These are phyloP conservation scores for Stenogyne calaminthoides DNA, from an alignment of 305 asterid species.

Conservation along the genomic window DNA sequence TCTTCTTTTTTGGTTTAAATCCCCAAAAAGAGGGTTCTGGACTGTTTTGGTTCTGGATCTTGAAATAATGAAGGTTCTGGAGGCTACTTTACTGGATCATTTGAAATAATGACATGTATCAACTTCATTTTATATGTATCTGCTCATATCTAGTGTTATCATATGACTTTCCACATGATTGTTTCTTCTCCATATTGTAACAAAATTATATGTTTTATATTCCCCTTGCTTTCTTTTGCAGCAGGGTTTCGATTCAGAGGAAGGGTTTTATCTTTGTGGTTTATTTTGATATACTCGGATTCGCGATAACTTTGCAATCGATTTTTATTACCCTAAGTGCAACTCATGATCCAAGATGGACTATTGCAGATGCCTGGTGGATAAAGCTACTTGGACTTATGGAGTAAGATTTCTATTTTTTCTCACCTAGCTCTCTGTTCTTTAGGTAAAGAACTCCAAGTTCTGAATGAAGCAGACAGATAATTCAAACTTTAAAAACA, in stretches of 20 bases:
- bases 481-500: not conserved
- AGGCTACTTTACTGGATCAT: conserved; percentile 21
- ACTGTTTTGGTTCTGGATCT: conserved; percentile 30
- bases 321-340: conserved; percentile 49
- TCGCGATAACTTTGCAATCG: conserved; percentile 57
- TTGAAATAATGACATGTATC: conserved; percentile 17
- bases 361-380: conserved; percentile 72
- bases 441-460: not conserved
- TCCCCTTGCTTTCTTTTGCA: conserved; percentile 10
- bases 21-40: conserved; percentile 89
- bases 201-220: conserved; percentile 1
- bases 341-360: conserved; percentile 49
- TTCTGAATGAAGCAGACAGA: not conserved
- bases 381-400: conserved; percentile 71
- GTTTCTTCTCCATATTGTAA: not conserved
- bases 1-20: conserved; percentile 61
- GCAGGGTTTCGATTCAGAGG: conserved; percentile 68
- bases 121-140: conserved; percentile 9
- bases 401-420: conserved; percentile 50
- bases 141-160: conserved; percentile 1
- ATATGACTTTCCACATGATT: conserved; percentile 18
- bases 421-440: not conserved
- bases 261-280: conserved; percentile 64
- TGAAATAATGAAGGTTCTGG: too few species aligned
- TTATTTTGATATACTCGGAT: conserved; percentile 56